Percentiles rank a stretch among this genome's conserved stretches.
These are phyloP conservation scores for Ogataea wickerhamii DNA, from an alignment of 805 yeast species.

Conservation along the genomic window DNA sequence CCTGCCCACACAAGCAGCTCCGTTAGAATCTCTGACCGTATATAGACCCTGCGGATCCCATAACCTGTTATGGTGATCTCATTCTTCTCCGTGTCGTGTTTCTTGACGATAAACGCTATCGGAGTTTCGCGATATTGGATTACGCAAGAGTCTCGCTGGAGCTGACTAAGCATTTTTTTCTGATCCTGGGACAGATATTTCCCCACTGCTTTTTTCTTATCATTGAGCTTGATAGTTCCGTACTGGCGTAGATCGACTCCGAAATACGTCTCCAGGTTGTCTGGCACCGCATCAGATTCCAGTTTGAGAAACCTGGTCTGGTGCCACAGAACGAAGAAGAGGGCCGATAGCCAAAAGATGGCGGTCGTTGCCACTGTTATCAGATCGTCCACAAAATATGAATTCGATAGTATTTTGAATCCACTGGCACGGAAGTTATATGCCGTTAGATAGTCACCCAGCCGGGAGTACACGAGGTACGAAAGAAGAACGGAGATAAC, in stretches of 20 bases:
- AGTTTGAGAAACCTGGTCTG: constrained; percentile 48
- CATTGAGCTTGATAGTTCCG: constrained; percentile 25
- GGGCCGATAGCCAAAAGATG: constrained; percentile 35
- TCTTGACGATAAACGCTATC: constrained; percentile 54
- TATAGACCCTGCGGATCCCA: constrained; percentile 67
- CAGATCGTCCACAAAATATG: constrained; percentile 26
- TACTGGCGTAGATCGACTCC: constrained; percentile 51
- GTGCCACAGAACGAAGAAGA: constrained; percentile 38
- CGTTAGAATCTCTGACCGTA: constrained; percentile 57
- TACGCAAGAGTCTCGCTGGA: constrained; percentile 48
- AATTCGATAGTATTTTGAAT: constrained; percentile 13
- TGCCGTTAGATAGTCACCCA: constrained; percentile 21
- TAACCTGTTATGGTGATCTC: constrained; percentile 48
- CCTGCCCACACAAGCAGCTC: constrained; percentile 64
- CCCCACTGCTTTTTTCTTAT: constrained; percentile 7
- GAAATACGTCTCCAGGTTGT: constrained; percentile 38
- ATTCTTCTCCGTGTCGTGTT: constrained; percentile 33
- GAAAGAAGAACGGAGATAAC: constrained; percentile 25
- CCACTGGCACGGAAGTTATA: constrained; percentile 20
- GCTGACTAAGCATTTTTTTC: constrained; percentile 15
- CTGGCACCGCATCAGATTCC: constrained; percentile 35
- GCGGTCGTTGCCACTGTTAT: constrained; percentile 37
- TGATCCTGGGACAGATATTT: constrained; percentile 18
- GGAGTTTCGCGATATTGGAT: constrained; percentile 68
- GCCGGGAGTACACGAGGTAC: constrained; percentile 12